Evolutionary conservation across 2,329 filamentous ascomycete species (phyloP).

Genomic region (Diaporthe australafricana): DNA sequence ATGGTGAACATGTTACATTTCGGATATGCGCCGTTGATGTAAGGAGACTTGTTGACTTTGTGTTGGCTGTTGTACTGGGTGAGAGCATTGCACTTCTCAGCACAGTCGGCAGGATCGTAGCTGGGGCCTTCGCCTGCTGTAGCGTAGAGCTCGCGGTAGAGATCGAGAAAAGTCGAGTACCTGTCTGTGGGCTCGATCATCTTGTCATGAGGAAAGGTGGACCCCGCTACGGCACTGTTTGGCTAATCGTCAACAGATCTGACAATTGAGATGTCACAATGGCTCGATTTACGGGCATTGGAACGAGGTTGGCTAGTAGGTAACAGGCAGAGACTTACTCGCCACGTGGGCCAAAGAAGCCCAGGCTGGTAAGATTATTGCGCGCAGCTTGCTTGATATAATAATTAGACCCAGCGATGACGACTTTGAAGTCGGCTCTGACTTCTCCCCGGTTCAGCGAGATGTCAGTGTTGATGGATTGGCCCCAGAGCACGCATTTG

Average conservation of each 20-base stretch:
- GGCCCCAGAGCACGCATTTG: slow-evolving; percentile 35
- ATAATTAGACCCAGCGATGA: slow-evolving; percentile 32
- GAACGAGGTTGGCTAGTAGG: not conserved
- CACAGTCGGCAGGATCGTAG: slow-evolving; percentile 29
- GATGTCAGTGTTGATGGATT: not conserved
- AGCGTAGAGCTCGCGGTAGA: not conserved
- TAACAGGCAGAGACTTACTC: not conserved
- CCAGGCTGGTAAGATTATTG: slow-evolving; percentile 10
- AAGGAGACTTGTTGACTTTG: slow-evolving; percentile 13
- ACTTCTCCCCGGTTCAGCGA: slow-evolving; percentile 26
- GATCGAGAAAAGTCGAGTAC: slow-evolving; percentile 26
- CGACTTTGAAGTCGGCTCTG: slow-evolving; percentile 27
- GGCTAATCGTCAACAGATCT: not conserved
- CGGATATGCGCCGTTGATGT: slow-evolving; percentile 30
- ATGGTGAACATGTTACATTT: slow-evolving; percentile 34
- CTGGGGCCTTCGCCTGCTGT: not conserved
- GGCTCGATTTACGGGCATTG: not conserved
- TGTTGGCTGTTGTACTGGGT: slow-evolving; percentile 8
- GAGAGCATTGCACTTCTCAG: slow-evolving; percentile 19
- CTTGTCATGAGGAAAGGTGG: not conserved
- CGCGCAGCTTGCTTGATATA: slow-evolving; percentile 26
- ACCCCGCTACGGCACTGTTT: not conserved
- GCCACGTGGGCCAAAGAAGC: slow-evolving; percentile 29
- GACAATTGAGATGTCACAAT: no score
- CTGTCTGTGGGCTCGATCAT: slow-evolving; percentile 26